These are phyloP conservation scores for Lachnellula hyalina DNA, from an alignment of 2,329 filamentous ascomycete species.

Conservation along the genomic window DNA sequence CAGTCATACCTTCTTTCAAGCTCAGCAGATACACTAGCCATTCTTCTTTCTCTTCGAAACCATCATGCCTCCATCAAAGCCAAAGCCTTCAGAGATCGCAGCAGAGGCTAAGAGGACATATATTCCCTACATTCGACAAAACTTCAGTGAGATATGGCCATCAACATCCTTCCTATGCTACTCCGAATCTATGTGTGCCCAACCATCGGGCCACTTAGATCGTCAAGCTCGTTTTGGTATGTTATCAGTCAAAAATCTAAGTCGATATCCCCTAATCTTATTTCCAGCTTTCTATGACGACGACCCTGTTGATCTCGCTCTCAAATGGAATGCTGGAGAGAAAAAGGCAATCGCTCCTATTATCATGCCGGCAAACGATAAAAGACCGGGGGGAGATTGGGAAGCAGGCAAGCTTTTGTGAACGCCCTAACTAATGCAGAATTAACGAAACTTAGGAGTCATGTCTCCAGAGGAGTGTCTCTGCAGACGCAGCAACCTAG, in stretches of 20 bases:
- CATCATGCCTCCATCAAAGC: conserved; percentile 40
- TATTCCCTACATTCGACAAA: conserved; percentile 57
- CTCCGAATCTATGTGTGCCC: conserved; percentile 40
- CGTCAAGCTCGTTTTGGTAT: conserved; percentile 41
- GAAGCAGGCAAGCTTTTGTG: conserved; percentile 47
- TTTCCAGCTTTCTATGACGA: conserved; percentile 43
- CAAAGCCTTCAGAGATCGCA: conserved; percentile 64
- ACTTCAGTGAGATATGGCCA: conserved; percentile 50
- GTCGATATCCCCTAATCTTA: neutral
- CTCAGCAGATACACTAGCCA: neutral
- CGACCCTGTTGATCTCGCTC: conserved; percentile 56
- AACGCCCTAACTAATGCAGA: neutral
- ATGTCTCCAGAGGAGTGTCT: conserved; percentile 67
- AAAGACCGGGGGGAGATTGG: conserved; percentile 74
- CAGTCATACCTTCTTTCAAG: neutral
- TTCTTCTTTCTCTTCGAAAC: neutral
- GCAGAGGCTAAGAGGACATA: conserved; percentile 67
- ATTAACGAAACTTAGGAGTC: conserved; percentile 37
- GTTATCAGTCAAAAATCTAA: conserved; percentile 16
- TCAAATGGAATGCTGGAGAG: conserved; percentile 46
- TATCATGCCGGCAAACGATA: conserved; percentile 59
- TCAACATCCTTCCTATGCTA: conserved; percentile 51
- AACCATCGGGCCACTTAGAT: conserved; percentile 8
- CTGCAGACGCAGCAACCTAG: conserved; percentile 68
- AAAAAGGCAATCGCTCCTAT: conserved; percentile 29